Evolutionary conservation across 768 basidiomycete species (phyloP).

Genomic region (Gloeophyllum trabeum): DNA sequence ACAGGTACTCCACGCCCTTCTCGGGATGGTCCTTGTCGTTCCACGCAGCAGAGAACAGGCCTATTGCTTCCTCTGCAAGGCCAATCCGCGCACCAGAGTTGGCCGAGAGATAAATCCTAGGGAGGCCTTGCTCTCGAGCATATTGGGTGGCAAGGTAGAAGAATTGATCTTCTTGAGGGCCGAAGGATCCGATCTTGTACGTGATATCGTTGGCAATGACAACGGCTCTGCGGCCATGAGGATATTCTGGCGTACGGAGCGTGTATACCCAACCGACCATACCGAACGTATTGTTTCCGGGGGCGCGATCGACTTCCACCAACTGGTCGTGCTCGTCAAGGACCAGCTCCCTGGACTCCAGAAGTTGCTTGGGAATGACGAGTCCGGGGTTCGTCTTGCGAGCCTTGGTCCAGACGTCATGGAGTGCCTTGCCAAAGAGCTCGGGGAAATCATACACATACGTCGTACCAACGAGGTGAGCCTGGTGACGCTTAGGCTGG

Average conservation of each 20-base stretch:
- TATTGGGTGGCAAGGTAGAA: constrained; percentile 93
- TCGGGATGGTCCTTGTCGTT: constrained; percentile 71
- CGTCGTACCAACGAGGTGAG: constrained; percentile 95
- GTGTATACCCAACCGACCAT: constrained; percentile 99
- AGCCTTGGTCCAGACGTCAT: constrained; percentile 82
- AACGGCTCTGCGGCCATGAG: constrained; percentile 75
- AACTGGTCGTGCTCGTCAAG: constrained; percentile 90
- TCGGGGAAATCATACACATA: constrained; percentile 99
- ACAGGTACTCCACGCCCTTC: constrained; percentile 94
- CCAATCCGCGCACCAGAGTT: constrained; percentile 98
- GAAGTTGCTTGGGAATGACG: constrained; percentile 61
- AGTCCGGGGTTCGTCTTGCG: constrained; percentile 54
- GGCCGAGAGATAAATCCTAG: constrained; percentile 95
- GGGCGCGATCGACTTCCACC: constrained; percentile 81
- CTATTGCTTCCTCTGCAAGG: constrained; percentile 83
- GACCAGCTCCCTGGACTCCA: constrained; percentile 85
- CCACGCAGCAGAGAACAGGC: constrained; percentile 89
- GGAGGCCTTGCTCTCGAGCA: constrained; percentile 78
- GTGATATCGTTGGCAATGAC: constrained; percentile 98
- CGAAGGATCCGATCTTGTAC: constrained; percentile 97
- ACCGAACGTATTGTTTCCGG: constrained; percentile 90
- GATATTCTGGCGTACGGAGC: constrained; percentile 85
- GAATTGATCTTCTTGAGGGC: constrained; percentile 91
- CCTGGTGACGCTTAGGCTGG: constrained; percentile 98
- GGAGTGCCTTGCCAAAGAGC: constrained; percentile 93